Evolutionary conservation across 768 basidiomycete species (phyloP).

Genomic region (Boletus tylopilopsis): DNA sequence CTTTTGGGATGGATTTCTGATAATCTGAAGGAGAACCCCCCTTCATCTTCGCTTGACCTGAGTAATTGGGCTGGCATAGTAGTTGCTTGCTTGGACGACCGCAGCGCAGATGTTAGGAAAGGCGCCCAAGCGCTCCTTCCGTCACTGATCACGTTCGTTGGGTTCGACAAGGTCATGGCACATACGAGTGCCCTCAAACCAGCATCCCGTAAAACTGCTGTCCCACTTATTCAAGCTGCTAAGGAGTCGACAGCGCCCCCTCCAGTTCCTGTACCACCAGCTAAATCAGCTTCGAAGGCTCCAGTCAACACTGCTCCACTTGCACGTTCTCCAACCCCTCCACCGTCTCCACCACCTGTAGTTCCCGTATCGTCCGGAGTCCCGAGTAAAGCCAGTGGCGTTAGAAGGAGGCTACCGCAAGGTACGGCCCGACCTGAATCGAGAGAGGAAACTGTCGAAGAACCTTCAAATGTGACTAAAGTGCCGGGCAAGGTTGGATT

Average conservation of each 20-base stretch:
- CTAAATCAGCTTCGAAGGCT: slow-evolving; percentile 29
- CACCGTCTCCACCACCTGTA: slow-evolving; percentile 43
- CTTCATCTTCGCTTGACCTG: slow-evolving; percentile 59
- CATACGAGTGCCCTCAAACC: slow-evolving; percentile 87
- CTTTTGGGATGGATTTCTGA: slow-evolving; percentile 78
- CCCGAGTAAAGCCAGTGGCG: slow-evolving; percentile 51
- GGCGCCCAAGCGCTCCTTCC: slow-evolving; percentile 82
- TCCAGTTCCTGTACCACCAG: slow-evolving; percentile 28
- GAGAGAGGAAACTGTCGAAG: slow-evolving; percentile 36
- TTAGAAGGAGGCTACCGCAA: slow-evolving; percentile 69
- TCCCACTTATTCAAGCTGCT: slow-evolving; percentile 87
- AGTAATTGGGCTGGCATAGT: slow-evolving; percentile 60
- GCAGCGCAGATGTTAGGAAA: slow-evolving; percentile 88
- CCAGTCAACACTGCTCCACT: slow-evolving; percentile 17
- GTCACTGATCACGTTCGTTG: slow-evolving; percentile 63
- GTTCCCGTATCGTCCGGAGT: slow-evolving; percentile 27
- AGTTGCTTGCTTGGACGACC: slow-evolving; percentile 84
- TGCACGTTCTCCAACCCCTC: slow-evolving; percentile 34
- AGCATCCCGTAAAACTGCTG: slow-evolving; percentile 78
- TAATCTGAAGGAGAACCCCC: slow-evolving; percentile 67
- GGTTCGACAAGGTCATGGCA: slow-evolving; percentile 83
- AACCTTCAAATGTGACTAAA: slow-evolving; percentile 30
- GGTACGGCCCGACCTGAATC: slow-evolving; percentile 49
- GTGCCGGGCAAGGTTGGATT: slow-evolving; percentile 38
- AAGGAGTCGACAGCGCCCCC: slow-evolving; percentile 41